Evolutionary conservation across 1,139 yeast species (phyloP), one percentile per base, ranked within the genome.

Genomic region (Ogataea hybrid): DNA sequence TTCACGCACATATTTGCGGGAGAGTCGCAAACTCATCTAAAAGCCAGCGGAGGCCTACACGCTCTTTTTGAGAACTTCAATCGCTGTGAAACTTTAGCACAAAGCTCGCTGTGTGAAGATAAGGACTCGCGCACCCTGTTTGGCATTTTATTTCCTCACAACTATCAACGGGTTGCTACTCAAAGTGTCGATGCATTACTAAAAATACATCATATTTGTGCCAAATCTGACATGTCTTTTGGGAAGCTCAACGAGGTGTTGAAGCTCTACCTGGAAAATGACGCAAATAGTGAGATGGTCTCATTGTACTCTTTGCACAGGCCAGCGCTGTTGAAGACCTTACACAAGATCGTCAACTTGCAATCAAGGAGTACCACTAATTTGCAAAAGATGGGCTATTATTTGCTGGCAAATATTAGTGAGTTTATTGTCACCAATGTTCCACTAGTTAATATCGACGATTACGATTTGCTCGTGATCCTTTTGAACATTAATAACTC

Each of bases 31-130:
- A 32, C 15, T 10, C 27, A n/a, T 7, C 36, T 32, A 3, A 25
- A 28, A 2, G 23, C 44, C 5, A 28, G 34, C 6, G 56, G 51
- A 21, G 49, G 53, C 5, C n/a, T 56, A 4, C 40, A 43, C 12
- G 44, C 50, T 2, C 12, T 54, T 8, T 52, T 44, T 32, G 47
- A 40, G 22, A 42, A 51, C 14, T 56, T 52, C 37, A 51, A 43
- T 32, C 39, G 37, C 25, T 39, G 52, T 16, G 28, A 45, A 8
- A 40, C 44, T 5, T 30, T 56, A 17, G 57, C 51, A 35, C 50
- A 49, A 25, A 49, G 56, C n/a, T 42, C 54, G 2, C 34, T 54
- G 7, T 32, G 41, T 1, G 44, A 47, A 21, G 58, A 56, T 32
- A 35, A 35, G 11, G 43, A 41, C 17, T 41, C 42, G 20, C 49